Conservation (phyloP, 192 early-diverging fungal species). For the Umbelopsis ramanniana region DNA sequence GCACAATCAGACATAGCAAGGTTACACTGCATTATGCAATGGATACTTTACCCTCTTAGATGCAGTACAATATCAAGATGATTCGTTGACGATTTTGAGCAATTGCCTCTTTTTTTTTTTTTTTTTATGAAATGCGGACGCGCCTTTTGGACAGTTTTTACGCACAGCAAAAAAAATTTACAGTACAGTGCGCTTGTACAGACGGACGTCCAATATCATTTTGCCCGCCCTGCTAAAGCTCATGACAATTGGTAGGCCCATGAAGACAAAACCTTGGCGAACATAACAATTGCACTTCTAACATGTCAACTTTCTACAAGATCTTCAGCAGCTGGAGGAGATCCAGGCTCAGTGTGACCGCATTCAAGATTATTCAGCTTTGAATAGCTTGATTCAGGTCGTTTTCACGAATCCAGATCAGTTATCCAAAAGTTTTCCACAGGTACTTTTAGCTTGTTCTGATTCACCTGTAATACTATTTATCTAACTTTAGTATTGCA, state of each 20-base stretch:
- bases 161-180: constrained; percentile 7
- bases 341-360: constrained; percentile 19
- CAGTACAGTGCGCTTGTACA: background rate
- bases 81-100: background rate
- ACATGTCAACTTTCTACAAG: background rate
- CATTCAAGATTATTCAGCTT: constrained; percentile 1
- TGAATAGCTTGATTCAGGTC: constrained; percentile 12
- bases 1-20: background rate
- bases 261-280: too few relatives aligned
- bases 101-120: background rate
- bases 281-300: background rate
- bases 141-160: constrained; percentile 9
- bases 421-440: constrained; percentile 7
- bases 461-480: background rate
- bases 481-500: background rate
- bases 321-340: constrained; percentile 21
- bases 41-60: constrained; percentile 18
- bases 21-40: background rate
- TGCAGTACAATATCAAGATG: constrained; percentile 15
- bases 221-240: background rate
- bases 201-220: background rate
- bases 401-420: constrained; percentile 22
- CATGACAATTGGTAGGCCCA: constrained; percentile 7
- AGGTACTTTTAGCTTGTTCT: background rate
- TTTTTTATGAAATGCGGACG: constrained; percentile 9